Conservation (phyloP, 495 filamentous ascomycete species). For the Neurospora tetrasperma region DNA sequence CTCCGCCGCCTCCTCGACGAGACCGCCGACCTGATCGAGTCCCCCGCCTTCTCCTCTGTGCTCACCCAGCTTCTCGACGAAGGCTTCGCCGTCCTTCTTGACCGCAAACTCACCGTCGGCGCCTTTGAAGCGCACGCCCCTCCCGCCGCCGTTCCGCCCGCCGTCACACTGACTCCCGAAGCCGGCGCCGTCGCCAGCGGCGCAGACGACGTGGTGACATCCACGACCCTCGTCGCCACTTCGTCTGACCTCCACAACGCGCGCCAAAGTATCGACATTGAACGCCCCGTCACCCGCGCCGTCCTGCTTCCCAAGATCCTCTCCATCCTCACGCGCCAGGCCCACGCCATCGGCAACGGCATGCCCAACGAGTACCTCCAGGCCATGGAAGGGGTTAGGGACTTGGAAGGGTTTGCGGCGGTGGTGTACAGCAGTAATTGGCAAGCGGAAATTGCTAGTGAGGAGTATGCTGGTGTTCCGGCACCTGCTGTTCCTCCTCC, state of each 20-base stretch:
- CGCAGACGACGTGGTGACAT: neutral
- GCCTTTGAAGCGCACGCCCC: slow-evolving; percentile 55
- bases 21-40: slow-evolving; percentile 91
- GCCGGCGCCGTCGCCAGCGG: neutral
- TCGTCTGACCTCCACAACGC: neutral
- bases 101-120: slow-evolving; percentile 64
- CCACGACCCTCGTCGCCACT: neutral
- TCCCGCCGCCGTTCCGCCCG: slow-evolving; percentile 25
- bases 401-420: slow-evolving; percentile 89
- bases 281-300: slow-evolving; percentile 39
- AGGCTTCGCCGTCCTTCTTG: slow-evolving; percentile 69
- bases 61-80: slow-evolving; percentile 78
- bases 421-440: slow-evolving; percentile 90
- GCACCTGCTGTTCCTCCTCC: neutral
- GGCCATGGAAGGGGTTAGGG: slow-evolving; percentile 69
- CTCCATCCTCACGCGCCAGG: slow-evolving; percentile 76
- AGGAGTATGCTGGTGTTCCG: slow-evolving; percentile 9
- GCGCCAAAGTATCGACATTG: slow-evolving; percentile 24
- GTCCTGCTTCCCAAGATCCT: slow-evolving; percentile 82
- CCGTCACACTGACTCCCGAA: neutral
- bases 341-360: slow-evolving; percentile 80
- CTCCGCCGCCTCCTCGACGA: slow-evolving; percentile 89
- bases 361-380: slow-evolving; percentile 80
- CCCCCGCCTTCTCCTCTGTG: slow-evolving; percentile 76
- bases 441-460: slow-evolving; percentile 55